Percentiles rank a stretch among this genome's conserved stretches.
Evolutionary conservation across 1,284 basidiomycete genomes (phyloP).

Genomic region (Pascua guehoae): DNA sequence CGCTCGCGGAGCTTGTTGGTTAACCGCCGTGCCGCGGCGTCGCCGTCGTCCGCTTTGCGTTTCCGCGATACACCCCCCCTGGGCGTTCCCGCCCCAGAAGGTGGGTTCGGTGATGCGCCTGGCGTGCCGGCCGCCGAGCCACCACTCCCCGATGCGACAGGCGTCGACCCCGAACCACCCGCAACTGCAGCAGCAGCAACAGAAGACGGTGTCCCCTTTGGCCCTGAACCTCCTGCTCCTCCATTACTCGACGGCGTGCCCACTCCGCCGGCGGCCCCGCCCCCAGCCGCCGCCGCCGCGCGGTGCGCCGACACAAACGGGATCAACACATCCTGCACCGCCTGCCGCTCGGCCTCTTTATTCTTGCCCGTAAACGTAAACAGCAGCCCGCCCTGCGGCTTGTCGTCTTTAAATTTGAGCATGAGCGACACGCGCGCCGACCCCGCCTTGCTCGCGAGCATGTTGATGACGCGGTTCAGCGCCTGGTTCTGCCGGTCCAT

Average conservation of each 20-base stretch:
- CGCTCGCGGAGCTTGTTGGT: slow-evolving; percentile 61
- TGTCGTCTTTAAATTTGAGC: slow-evolving; percentile 44
- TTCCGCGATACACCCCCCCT: slow-evolving; percentile 7
- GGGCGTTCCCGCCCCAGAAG: too few species aligned
- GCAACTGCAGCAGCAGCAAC: neutral
- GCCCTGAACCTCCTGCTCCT: slow-evolving; percentile 4
- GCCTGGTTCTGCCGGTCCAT: slow-evolving; percentile 46
- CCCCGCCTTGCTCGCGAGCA: slow-evolving; percentile 46
- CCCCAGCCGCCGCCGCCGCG: slow-evolving; percentile 10
- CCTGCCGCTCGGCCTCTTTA: slow-evolving; percentile 33
- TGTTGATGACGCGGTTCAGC: slow-evolving; percentile 37
- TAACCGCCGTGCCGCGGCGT: slow-evolving; percentile 9
- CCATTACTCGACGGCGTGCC: slow-evolving; percentile 9
- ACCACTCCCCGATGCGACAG: slow-evolving; percentile 9
- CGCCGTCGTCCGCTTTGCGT: slow-evolving; percentile 15
- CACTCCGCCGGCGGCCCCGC: slow-evolving; percentile 1
- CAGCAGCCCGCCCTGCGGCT: slow-evolving; percentile 41
- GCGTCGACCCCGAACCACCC: slow-evolving; percentile 13
- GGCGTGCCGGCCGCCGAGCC: neutral
- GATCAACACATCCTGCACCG: slow-evolving; percentile 44
- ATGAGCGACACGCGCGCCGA: slow-evolving; percentile 39
- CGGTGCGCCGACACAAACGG: slow-evolving; percentile 44
- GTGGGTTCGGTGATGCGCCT: neutral
- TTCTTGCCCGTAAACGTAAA: slow-evolving; percentile 42
- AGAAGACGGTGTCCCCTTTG: neutral